Percentiles rank a stretch among this genome's conserved stretches.
Conservation (phyloP, 2,329 filamentous ascomycete species). For the Clonostachys rosea region DNA sequence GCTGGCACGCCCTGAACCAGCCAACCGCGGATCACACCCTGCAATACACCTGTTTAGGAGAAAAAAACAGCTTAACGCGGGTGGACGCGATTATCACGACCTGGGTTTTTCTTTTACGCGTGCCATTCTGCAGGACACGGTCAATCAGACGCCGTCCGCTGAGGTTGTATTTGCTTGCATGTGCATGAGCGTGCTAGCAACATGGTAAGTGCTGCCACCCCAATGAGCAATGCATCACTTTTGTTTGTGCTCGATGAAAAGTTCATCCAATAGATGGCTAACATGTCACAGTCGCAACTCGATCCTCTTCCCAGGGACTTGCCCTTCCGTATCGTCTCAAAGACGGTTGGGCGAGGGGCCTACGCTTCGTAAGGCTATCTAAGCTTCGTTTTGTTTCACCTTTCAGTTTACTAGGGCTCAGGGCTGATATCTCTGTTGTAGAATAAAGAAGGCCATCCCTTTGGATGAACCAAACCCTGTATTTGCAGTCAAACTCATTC, state of each 20-base stretch:
- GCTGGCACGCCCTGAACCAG: too few species aligned
- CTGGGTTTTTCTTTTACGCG: neutral
- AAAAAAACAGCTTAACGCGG: slow-evolving; percentile 27
- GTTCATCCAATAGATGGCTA: too few species aligned
- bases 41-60: too few species aligned
- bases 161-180: neutral
- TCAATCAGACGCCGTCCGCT: neutral
- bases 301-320: slow-evolving; percentile 81
- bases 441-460: slow-evolving; percentile 90
- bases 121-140: neutral
- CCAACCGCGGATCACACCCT: too few species aligned
- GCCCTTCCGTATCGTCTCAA: slow-evolving; percentile 91
- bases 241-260: too few species aligned
- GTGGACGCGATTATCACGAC: slow-evolving; percentile 10
- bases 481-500: slow-evolving; percentile 97
- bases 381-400: slow-evolving; percentile 3
- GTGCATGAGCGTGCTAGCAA: too few species aligned
- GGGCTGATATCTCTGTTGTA: slow-evolving; percentile 23
- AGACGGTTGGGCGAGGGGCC: slow-evolving; percentile 92
- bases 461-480: slow-evolving; percentile 64
- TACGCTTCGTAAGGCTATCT: slow-evolving; percentile 77
- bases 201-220: too few species aligned
- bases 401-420: neutral
- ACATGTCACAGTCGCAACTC: slow-evolving; percentile 74
- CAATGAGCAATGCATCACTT: neutral